phyloP scores from a whole-genome alignment of 2,329 filamentous ascomycete genomes.

The Aspergillus sp. region DNA sequence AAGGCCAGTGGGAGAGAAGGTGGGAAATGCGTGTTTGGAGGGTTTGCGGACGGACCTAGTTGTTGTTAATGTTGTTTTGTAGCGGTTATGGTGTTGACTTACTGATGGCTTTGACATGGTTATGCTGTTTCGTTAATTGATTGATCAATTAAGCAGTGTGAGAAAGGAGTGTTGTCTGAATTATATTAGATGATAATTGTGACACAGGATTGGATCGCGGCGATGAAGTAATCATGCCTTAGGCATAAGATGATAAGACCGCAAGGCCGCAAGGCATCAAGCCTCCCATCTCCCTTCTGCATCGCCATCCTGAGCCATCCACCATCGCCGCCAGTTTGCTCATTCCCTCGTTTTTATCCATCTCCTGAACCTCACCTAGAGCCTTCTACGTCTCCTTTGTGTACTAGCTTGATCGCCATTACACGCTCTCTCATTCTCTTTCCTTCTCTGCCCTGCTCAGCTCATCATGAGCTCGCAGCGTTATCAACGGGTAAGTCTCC shows the following conservation, averaged over 20 bases:
- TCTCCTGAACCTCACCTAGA: not conserved
- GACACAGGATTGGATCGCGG: too few relatives aligned
- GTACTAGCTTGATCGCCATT: not conserved
- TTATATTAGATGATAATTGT: not conserved
- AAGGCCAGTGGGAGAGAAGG: conserved; percentile 40
- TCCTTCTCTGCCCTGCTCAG: conserved; percentile 22
- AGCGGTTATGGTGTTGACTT: conserved; percentile 7
- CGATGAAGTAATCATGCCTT: conserved; percentile 4
- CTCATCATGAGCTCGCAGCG: conserved; percentile 45
- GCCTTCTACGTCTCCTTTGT: not conserved
- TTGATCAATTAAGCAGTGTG: not conserved
- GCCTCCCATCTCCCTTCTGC: not conserved
- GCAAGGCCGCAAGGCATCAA: conserved; percentile 8
- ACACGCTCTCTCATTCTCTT: not conserved
- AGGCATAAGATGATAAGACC: not conserved
- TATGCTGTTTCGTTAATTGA: not conserved
- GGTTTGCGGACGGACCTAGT: conserved; percentile 13
- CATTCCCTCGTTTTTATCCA: not conserved
- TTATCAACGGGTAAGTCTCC: conserved; percentile 40
- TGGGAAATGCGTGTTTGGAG: conserved; percentile 33
- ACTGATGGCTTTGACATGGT: conserved; percentile 26
- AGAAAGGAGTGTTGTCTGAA: not conserved
- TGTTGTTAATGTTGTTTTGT: conserved; percentile 5
- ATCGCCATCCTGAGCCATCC: not conserved
- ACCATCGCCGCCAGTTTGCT: not conserved